Percentiles rank a stretch among this genome's conserved stretches.
Evolutionary conservation across 192 early-diverging fungal species (phyloP).

Genomic region (Lunasporangiospora selenospora): DNA sequence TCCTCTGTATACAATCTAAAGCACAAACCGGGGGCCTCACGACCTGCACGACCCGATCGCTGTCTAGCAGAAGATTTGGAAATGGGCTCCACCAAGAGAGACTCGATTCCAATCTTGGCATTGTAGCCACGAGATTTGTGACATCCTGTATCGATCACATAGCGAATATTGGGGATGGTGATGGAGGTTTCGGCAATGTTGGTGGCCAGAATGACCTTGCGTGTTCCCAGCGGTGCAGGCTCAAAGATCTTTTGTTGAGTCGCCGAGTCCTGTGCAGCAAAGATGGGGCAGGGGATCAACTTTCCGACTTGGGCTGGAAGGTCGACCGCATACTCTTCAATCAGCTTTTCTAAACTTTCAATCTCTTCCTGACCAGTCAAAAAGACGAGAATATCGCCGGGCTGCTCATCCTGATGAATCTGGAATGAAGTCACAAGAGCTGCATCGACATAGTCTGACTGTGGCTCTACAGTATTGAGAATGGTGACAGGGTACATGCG

Average conservation of each 20-base stretch:
- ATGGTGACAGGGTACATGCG: constrained; percentile 90
- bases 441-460: constrained; percentile 92
- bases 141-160: constrained; percentile 94
- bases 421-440: constrained; percentile 87
- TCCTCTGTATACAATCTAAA: constrained; percentile 94
- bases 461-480: constrained; percentile 78
- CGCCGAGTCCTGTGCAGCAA: constrained; percentile 88
- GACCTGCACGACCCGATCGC: constrained; percentile 93
- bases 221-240: constrained; percentile 78
- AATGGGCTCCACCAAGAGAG: constrained; percentile 85
- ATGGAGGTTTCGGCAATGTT: constrained; percentile 99
- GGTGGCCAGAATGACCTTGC: constrained; percentile 95
- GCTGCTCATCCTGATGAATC: constrained; percentile 84
- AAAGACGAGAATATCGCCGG: constrained; percentile 95
- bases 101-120: constrained; percentile 89
- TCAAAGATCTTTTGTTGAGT: constrained; percentile 94
- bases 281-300: constrained; percentile 87
- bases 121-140: constrained; percentile 93
- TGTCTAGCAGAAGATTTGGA: constrained; percentile 93
- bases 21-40: constrained; percentile 91
- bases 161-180: constrained; percentile 93
- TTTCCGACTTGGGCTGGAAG: constrained; percentile 60
- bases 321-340: constrained; percentile 72
- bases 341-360: constrained; percentile 85
- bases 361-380: constrained; percentile 96